Conservation (phyloP, 164 flowering plant species). For the Cinnamomum micranthum region DNA sequence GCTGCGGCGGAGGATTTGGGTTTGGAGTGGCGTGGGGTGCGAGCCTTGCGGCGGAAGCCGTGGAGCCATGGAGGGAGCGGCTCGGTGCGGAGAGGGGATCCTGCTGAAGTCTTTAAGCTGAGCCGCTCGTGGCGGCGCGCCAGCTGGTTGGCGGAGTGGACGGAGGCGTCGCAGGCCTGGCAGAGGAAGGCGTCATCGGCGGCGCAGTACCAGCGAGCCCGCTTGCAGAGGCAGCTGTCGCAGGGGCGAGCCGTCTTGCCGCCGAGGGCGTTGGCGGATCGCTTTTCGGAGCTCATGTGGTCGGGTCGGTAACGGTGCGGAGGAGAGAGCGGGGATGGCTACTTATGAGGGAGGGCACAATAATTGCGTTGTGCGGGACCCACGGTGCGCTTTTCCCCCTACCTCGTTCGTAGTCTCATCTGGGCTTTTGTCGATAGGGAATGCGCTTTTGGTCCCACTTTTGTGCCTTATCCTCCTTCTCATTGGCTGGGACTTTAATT, state of each 20-base stretch:
- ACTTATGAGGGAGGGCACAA: constrained; percentile 10
- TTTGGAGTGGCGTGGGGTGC: constrained; percentile 57
- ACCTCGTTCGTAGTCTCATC: constrained; percentile 27
- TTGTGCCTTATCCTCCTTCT: constrained; percentile 51
- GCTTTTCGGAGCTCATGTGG: constrained; percentile 33
- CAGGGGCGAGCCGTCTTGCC: constrained; percentile 81
- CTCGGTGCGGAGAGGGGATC: constrained; percentile 7
- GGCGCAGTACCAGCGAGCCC: constrained; percentile 88
- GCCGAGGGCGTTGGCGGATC: constrained; percentile 56
- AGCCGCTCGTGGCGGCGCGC: constrained; percentile 79
- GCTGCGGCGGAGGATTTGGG: background rate
- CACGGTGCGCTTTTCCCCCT: constrained; percentile 23
- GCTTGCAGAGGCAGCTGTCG: constrained; percentile 56
- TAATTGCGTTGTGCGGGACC: constrained; percentile 18
- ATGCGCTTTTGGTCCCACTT: constrained; percentile 43
- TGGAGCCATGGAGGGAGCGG: constrained; percentile 61
- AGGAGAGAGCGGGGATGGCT: background rate
- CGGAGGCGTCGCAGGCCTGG: constrained; percentile 68
- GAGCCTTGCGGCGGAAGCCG: constrained; percentile 64
- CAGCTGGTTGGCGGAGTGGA: constrained; percentile 77
- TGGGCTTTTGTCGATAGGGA: constrained; percentile 7
- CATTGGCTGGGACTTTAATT: constrained; percentile 43
- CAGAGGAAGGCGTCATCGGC: constrained; percentile 93
- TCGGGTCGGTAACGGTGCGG: background rate
- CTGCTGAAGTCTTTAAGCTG: constrained; percentile 52